Percentiles rank a stretch among this genome's conserved stretches.
Conservation (phyloP, 78 protist species). For the Chrysochromulina parva region DNA sequence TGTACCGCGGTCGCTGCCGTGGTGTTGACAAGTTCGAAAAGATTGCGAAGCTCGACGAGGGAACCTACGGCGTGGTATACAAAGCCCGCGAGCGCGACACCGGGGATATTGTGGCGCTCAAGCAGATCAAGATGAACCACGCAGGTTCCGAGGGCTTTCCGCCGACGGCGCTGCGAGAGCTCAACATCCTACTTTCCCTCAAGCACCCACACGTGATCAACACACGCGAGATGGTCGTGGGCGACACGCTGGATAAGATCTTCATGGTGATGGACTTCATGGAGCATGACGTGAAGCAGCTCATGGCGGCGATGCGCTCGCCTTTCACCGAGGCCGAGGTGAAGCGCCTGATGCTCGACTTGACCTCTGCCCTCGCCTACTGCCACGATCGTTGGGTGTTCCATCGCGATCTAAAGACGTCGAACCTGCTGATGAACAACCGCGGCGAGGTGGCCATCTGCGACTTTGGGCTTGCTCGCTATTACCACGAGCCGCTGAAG, state of each 20-base stretch:
- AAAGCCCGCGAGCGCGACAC: neutral
- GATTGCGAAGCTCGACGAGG: constrained; percentile 38
- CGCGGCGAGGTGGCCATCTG: neutral
- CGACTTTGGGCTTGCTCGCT: constrained; percentile 49
- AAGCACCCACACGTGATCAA: constrained; percentile 38
- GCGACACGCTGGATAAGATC: neutral
- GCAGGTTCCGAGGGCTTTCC: constrained; percentile 43
- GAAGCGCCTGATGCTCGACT: neutral
- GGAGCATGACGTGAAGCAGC: constrained; percentile 50
- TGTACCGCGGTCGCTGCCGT: neutral
- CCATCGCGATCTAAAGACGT: constrained; percentile 41
- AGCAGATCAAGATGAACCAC: neutral
- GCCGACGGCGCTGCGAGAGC: constrained; percentile 47
- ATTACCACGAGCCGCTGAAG: constrained; percentile 41
- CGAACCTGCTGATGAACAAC: constrained; percentile 23
- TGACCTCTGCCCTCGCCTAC: neutral
- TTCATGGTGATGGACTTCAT: constrained; percentile 66
- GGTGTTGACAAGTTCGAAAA: constrained; percentile 10
- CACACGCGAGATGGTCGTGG: constrained; percentile 23
- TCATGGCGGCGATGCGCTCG: constrained; percentile 31
- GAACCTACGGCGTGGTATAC: constrained; percentile 41
- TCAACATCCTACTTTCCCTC: constrained; percentile 38
- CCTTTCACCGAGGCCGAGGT: constrained; percentile 39
- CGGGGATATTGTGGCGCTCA: constrained; percentile 37
- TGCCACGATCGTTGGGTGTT: constrained; percentile 41